Percentiles rank a stretch among this genome's conserved stretches.
These are phyloP conservation scores for Parastagonospora avenae DNA, from an alignment of 2,329 filamentous ascomycete genomes.

Conservation along the genomic window DNA sequence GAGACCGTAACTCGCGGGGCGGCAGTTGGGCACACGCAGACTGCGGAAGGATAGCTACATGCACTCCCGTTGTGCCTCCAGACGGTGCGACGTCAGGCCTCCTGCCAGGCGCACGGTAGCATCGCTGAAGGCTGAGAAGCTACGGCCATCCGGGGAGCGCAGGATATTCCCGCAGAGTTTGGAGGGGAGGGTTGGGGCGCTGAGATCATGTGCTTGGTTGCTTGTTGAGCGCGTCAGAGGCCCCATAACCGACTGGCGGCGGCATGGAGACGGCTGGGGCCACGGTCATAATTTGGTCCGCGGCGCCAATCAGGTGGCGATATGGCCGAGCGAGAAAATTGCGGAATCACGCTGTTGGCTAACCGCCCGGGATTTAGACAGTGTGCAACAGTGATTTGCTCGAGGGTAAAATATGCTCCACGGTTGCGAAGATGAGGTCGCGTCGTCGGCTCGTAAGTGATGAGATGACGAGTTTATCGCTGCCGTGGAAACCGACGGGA, in stretches of 20 bases:
- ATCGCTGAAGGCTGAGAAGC: not conserved
- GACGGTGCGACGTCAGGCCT: not conserved
- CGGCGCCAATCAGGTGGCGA: conserved; percentile 19
- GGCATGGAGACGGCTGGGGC: conserved; percentile 5
- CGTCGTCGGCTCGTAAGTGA: not conserved
- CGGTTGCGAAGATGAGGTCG: conserved; percentile 2
- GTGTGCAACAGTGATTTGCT: conserved; percentile 40
- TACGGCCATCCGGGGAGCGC: not conserved
- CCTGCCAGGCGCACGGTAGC: not conserved
- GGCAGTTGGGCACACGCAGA: conserved; percentile 1
- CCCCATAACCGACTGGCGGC: not conserved
- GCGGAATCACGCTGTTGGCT: conserved; percentile 40
- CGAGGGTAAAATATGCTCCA: conserved; percentile 20
- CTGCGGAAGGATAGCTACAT: conserved; percentile 8
- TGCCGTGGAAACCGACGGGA: conserved; percentile 2
- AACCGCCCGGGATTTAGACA: conserved; percentile 28
- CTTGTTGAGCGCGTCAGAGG: not conserved
- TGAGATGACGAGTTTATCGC: not conserved
- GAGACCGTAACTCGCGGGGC: not conserved
- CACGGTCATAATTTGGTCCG: conserved; percentile 24
- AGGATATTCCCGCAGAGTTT: too few species aligned
- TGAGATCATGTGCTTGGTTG: not conserved
- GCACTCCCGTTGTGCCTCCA: not conserved
- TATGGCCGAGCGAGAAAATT: conserved; percentile 9
- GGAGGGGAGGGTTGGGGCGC: too few species aligned